phyloP scores from a whole-genome alignment of 169 alveolate species.

The Plasmodium reichenowi region DNA sequence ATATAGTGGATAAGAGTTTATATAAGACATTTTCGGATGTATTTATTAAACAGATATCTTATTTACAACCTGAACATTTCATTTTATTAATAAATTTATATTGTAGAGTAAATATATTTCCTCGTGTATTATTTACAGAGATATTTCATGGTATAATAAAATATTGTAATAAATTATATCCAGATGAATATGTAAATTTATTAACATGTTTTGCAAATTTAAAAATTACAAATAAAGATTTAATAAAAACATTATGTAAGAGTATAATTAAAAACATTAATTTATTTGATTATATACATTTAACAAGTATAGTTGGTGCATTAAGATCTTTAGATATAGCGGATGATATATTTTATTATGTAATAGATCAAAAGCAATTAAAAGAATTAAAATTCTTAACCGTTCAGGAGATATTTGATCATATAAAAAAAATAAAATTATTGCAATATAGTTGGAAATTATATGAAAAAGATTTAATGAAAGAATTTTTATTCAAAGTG shows the following conservation, averaged over 20 bases:
- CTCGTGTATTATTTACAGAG: slow-evolving; percentile 81
- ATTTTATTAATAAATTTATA: slow-evolving; percentile 79
- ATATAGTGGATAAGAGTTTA: slow-evolving; percentile 77
- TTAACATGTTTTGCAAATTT: slow-evolving; percentile 78
- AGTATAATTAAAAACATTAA: slow-evolving; percentile 80
- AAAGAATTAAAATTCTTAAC: slow-evolving; percentile 83
- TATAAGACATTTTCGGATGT: slow-evolving; percentile 78
- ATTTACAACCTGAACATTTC: slow-evolving; percentile 83
- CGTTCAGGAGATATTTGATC: slow-evolving; percentile 85
- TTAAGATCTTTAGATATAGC: slow-evolving; percentile 78
- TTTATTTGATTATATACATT: slow-evolving; percentile 77
- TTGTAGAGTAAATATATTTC: slow-evolving; percentile 79
- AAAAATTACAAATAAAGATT: slow-evolving; percentile 79
- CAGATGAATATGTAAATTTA: slow-evolving; percentile 80
- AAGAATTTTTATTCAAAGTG: slow-evolving; percentile 26
- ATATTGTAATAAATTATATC: slow-evolving; percentile 78
- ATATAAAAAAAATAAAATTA: slow-evolving; percentile 74
- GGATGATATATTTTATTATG: slow-evolving; percentile 81
- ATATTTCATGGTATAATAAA: slow-evolving; percentile 81
- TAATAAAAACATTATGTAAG: slow-evolving; percentile 79
- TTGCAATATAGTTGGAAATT: slow-evolving; percentile 28
- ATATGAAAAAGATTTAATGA: slow-evolving; percentile 58
- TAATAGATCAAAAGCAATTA: slow-evolving; percentile 83
- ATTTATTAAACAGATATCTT: slow-evolving; percentile 78
- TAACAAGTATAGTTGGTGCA: slow-evolving; percentile 79